These are phyloP conservation scores for Phaeomoniella chlamydospora DNA, from an alignment of 2,329 filamentous ascomycete species.

Conservation along the genomic window DNA sequence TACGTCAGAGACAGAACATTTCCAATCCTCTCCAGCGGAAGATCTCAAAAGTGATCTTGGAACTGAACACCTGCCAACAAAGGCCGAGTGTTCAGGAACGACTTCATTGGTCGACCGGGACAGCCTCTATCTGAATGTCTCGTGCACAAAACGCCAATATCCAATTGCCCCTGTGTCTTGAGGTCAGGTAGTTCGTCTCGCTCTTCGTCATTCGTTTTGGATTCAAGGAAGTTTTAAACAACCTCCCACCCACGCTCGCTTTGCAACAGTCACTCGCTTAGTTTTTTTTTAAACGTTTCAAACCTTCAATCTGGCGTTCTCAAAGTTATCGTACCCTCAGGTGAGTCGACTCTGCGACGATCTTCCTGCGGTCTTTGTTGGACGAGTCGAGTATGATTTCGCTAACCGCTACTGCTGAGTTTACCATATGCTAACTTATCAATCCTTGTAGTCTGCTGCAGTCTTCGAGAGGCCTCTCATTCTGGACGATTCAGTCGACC, in stretches of 20 bases:
- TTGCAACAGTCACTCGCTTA: slow-evolving; percentile 29
- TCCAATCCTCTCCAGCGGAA: slow-evolving; percentile 5
- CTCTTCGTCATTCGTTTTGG: neutral
- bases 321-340: slow-evolving; percentile 28
- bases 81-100: neutral
- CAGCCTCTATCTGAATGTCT: neutral
- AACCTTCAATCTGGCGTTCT: slow-evolving; percentile 35
- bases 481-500: slow-evolving; percentile 30
- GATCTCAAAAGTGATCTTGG: neutral
- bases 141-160: neutral
- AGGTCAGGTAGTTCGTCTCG: neutral
- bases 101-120: neutral
- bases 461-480: slow-evolving; percentile 31
- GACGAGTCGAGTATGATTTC: too few relatives aligned
- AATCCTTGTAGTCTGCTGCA: slow-evolving; percentile 6
- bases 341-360: slow-evolving; percentile 17
- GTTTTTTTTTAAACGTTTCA: slow-evolving; percentile 25
- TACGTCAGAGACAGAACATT: neutral
- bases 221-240: neutral
- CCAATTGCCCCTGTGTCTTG: neutral
- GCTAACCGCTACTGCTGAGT: too few relatives aligned
- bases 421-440: too few relatives aligned
- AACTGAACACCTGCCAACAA: neutral
- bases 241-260: neutral
- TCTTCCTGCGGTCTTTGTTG: too few relatives aligned